phyloP scores from a whole-genome alignment of 2,329 filamentous ascomycete species.

The Chrysoporthe cubensis region DNA sequence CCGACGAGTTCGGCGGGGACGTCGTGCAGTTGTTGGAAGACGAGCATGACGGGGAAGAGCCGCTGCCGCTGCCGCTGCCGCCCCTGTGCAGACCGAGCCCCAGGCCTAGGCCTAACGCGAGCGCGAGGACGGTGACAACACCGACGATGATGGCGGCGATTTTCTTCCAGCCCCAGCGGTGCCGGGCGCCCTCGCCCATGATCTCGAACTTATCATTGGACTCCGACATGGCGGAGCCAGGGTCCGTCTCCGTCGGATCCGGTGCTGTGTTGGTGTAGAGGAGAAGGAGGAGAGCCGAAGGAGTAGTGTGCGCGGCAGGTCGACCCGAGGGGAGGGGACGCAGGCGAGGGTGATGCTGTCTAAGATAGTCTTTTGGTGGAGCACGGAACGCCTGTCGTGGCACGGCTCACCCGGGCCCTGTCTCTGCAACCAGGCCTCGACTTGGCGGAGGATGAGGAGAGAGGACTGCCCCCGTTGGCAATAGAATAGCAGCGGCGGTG shows the following conservation, averaged over 20 bases:
- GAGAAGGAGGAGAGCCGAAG: neutral
- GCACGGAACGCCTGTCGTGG: neutral
- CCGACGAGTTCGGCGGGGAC: constrained; percentile 27
- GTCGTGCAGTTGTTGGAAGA: constrained; percentile 29
- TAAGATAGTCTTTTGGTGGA: neutral
- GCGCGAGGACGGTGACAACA: constrained; percentile 41
- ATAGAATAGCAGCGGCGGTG: neutral
- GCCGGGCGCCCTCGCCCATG: constrained; percentile 5
- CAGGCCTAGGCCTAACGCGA: constrained; percentile 60
- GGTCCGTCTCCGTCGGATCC: neutral
- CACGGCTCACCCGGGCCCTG: neutral
- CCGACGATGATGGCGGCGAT: constrained; percentile 16
- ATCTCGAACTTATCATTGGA: constrained; percentile 23
- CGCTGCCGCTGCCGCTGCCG: constrained; percentile 28
- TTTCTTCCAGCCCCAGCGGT: constrained; percentile 17
- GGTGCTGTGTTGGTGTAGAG: neutral
- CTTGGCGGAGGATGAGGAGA: neutral
- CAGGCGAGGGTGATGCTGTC: neutral
- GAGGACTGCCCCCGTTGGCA: too few species aligned
- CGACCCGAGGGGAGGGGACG: neutral
- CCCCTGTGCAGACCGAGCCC: constrained; percentile 48
- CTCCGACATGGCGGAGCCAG: constrained; percentile 17
- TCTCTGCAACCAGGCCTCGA: neutral
- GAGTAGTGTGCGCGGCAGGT: neutral
- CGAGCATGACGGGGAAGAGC: neutral